Evolutionary conservation across 208 protist genomes (phyloP).

Genomic region (Trypanosoma vivax): DNA sequence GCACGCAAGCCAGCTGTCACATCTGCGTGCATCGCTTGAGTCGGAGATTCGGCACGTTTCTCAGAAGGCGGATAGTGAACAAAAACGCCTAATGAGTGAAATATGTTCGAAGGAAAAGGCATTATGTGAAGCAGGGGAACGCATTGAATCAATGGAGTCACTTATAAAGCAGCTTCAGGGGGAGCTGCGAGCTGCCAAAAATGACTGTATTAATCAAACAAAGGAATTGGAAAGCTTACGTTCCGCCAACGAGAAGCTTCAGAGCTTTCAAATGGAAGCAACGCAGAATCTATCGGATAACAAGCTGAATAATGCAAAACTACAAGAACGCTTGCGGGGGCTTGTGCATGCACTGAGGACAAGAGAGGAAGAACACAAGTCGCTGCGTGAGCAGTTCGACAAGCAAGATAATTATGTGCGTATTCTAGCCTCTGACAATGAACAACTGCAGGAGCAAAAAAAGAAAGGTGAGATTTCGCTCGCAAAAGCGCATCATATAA

Average conservation of each 20-base stretch:
- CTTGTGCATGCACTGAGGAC: conserved; percentile 30
- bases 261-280: conserved; percentile 49
- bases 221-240: conserved; percentile 54
- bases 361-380: conserved; percentile 59
- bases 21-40: conserved; percentile 15
- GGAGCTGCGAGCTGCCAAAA: conserved; percentile 30
- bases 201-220: conserved; percentile 27
- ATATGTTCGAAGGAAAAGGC: conserved; percentile 22
- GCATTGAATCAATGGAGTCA: conserved; percentile 22
- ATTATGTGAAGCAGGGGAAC: conserved; percentile 17
- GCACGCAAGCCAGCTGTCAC: conserved; percentile 19
- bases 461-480: conserved; percentile 35
- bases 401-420: conserved; percentile 76
- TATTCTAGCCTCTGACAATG: conserved; percentile 68
- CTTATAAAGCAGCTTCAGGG: conserved; percentile 25
- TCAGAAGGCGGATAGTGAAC: conserved; percentile 22
- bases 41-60: conserved; percentile 9
- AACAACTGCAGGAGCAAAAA: conserved; percentile 36
- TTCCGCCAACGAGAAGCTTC: conserved; percentile 46
- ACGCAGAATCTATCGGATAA: conserved; percentile 62
- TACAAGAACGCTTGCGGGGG: conserved; percentile 62
- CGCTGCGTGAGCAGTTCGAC: conserved; percentile 56
- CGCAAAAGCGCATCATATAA: conserved; percentile 83
- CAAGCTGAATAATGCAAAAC: conserved; percentile 66
- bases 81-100: conserved; percentile 20